A percentile compares a stretch with the other conserved stretches of the same genome.
Conservation (phyloP, 176 grass and related monocot genomes). For the Musa itinerans region DNA sequence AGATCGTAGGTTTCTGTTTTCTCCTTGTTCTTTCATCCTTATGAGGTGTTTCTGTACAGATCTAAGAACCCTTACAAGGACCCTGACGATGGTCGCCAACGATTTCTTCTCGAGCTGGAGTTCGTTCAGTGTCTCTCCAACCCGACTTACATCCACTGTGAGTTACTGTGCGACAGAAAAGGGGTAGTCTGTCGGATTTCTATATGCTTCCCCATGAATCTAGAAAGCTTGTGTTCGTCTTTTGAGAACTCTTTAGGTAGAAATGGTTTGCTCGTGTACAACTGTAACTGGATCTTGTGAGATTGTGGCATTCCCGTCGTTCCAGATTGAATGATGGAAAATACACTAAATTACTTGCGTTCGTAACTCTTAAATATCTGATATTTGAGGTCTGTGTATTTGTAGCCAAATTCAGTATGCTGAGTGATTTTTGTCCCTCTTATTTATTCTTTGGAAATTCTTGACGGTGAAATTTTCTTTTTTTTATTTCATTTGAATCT, state of each 20-base stretch:
- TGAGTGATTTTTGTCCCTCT: too few species aligned
- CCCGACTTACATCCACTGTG: conserved; percentile 94
- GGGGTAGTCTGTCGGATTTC: background rate
- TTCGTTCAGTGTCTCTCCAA: conserved; percentile 93
- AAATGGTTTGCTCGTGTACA: background rate
- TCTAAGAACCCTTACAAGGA: conserved; percentile 57
- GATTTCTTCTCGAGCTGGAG: conserved; percentile 83
- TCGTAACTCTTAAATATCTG: background rate
- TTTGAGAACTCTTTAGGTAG: too few species aligned
- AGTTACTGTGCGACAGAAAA: conserved; percentile 1
- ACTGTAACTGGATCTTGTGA: background rate
- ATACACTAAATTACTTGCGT: background rate
- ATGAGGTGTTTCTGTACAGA: conserved; percentile 8
- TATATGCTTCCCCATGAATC: background rate
- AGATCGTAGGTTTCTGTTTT: background rate
- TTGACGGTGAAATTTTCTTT: too few species aligned
- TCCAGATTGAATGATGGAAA: background rate
- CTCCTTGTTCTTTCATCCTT: background rate
- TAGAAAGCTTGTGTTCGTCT: background rate
- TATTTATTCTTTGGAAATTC: too few species aligned
- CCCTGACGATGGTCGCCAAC: conserved; percentile 56
- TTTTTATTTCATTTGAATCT: too few species aligned
- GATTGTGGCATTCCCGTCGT: background rate
- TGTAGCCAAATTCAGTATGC: too few species aligned
- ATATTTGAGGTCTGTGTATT: too few species aligned